phyloP scores from a whole-genome alignment of 176 grass and related monocot species.

The Pontederia paniculata region DNA sequence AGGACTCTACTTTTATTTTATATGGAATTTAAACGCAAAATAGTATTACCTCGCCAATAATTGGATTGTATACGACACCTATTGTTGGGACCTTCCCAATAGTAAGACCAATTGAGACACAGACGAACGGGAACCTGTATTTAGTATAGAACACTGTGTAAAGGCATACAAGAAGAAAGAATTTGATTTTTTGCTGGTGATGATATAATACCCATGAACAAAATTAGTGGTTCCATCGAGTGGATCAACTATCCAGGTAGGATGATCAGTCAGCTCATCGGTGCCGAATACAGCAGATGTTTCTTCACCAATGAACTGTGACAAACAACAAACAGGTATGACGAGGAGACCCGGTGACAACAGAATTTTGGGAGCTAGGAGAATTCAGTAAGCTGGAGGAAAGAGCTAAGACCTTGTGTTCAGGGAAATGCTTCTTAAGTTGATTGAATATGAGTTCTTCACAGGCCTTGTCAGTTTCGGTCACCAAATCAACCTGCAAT shows the following conservation, averaged over 20 bases:
- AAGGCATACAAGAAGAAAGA: conserved; percentile 1
- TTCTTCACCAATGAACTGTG: conserved; percentile 87
- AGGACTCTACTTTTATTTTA: too few species aligned
- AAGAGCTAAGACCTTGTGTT: conserved; percentile 41
- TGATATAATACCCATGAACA: conserved; percentile 63
- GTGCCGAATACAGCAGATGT: conserved; percentile 65
- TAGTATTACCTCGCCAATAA: conserved; percentile 67
- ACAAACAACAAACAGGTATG: background rate
- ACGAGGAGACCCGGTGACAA: background rate
- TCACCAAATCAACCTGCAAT: conserved; percentile 92
- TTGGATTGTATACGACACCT: conserved; percentile 86
- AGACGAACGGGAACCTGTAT: conserved; percentile 84
- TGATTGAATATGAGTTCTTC: conserved; percentile 88
- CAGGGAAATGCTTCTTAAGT: conserved; percentile 67
- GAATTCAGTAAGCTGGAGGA: background rate
- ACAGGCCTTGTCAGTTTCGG: conserved; percentile 95
- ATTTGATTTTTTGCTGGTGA: background rate
- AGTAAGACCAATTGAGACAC: conserved; percentile 88
- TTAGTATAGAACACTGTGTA: conserved; percentile 3
- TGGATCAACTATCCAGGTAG: conserved; percentile 95
- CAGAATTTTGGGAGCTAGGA: background rate
- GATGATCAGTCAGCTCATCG: conserved; percentile 64
- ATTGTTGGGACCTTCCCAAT: conserved; percentile 67
- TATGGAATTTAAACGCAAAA: background rate
- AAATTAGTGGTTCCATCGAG: conserved; percentile 98